Evolutionary conservation across 129 eudicot species (phyloP), one percentile per base, ranked within the genome.

Genomic region (Smallanthus sonchifolius): DNA sequence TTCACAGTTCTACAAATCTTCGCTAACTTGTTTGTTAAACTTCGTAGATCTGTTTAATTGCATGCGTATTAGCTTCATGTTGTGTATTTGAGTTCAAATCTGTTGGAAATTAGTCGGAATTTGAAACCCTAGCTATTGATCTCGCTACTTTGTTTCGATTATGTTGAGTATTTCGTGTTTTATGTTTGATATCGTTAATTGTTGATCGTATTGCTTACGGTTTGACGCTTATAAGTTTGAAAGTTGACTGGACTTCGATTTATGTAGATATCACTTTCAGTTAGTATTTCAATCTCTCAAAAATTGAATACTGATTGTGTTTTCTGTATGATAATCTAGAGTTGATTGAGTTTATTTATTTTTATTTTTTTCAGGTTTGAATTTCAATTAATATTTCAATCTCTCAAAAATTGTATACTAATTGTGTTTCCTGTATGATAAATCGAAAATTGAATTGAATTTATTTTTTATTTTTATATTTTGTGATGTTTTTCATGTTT

Each of bases 61-160:
- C 52, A 19, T 65, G 61, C 9, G 4, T 19, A 30, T 65, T 38
- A 52, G 55, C 47, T 72, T 42, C 63, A 43, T 69, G 3, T 7
- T 0, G 39, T n/a, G n/a, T 17, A 45, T 7, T 70, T 51, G 13
- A 72, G 51, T 72, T 70, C 47, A 52, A 48, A 28, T 71, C 37
- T 30, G 72, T 38, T 78, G 49, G 0, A 28, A 67, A 70, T 5
- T 40, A 3, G 68, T 44, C 9, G 40, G 51, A 70, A 61, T 40
- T 69, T 60, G 16, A 70, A 78, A 51, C 82, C 77, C 77, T 78
- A 74, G 56, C 69, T 78, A 2, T 72, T 72, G 83, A 79, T 79
- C 83, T 72, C 52, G 40, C 47, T 79, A 11, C 17, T 72, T 7
- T 28, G 39, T 30, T 28, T 48, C n/a, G 16, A 6, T 28, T 75